A percentile compares a stretch with the other conserved stretches of the same genome.
phyloP scores from a whole-genome alignment of 2,329 filamentous ascomycete species.

The Diaporthe sp. region DNA sequence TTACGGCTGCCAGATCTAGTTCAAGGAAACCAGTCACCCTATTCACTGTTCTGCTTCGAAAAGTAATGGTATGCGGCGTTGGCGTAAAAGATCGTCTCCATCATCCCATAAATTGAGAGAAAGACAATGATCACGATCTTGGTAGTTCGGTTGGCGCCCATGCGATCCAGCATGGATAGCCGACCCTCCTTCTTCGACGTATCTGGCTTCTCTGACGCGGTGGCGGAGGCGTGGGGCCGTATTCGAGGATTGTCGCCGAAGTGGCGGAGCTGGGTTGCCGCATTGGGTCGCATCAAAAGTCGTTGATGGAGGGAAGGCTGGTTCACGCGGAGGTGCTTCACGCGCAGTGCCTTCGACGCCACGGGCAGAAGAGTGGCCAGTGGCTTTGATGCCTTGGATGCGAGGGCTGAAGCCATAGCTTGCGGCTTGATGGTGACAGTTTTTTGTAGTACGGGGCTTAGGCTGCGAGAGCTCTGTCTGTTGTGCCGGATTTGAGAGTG shows the following conservation, averaged over 20 bases:
- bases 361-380: neutral
- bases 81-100: constrained; percentile 5
- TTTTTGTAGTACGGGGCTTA: neutral
- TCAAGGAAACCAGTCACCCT: rapidly evolving
- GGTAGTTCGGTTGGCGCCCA: constrained; percentile 5
- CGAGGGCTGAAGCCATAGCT: neutral
- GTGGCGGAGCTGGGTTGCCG: neutral
- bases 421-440: no score
- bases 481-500: neutral
- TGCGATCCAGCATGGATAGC: neutral
- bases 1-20: neutral
- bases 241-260: neutral
- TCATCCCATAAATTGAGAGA: neutral
- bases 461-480: neutral
- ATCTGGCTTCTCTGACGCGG: neutral
- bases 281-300: neutral
- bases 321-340: neutral
- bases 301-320: neutral
- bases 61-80: constrained; percentile 15
- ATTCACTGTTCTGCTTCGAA: neutral
- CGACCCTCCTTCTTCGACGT: neutral
- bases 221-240: neutral
- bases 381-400: neutral
- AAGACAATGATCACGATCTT: constrained; percentile 19
- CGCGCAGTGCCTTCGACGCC: neutral